Evolutionary conservation across 2,329 filamentous ascomycete species (phyloP).

Genomic region (Pezicula rhizophila): DNA sequence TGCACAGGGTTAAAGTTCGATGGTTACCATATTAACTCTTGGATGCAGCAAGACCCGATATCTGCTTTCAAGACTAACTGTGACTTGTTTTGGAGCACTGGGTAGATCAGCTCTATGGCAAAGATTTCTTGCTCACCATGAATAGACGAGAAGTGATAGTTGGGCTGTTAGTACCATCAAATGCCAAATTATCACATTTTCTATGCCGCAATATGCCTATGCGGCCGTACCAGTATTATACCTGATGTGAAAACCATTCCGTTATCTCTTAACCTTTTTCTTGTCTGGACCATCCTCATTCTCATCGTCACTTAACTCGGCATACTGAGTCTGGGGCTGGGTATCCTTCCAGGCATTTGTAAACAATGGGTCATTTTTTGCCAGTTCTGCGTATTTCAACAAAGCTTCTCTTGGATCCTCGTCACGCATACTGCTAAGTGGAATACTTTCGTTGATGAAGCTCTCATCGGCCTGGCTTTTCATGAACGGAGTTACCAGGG

Average conservation of each 20-base stretch:
- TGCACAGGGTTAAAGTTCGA: too few relatives aligned
- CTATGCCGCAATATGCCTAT: too few relatives aligned
- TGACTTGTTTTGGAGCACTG: too few relatives aligned
- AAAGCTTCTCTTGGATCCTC: conserved; percentile 93
- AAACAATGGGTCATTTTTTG: conserved; percentile 88
- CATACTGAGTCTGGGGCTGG: conserved; percentile 88
- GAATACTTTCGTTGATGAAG: conserved; percentile 82
- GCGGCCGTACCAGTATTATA: neutral
- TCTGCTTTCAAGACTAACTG: too few relatives aligned
- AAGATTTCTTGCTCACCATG: too few relatives aligned
- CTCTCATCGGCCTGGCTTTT: conserved; percentile 86
- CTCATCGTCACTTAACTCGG: conserved; percentile 82
- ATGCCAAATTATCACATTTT: too few relatives aligned
- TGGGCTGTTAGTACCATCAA: too few relatives aligned
- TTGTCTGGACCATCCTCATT: conserved; percentile 61
- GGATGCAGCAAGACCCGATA: too few relatives aligned
- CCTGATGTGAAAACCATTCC: neutral
- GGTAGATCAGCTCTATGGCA: too few relatives aligned
- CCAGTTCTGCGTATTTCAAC: conserved; percentile 89
- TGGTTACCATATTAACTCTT: too few relatives aligned
- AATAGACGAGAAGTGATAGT: too few relatives aligned
- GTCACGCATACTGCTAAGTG: conserved; percentile 86
- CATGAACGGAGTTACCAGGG: conserved; percentile 79
- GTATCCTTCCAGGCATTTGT: conserved; percentile 90
- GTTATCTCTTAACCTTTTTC: conserved; percentile 46